phyloP scores from a whole-genome alignment of 257 asterid species.

The Penstemon newberryi region DNA sequence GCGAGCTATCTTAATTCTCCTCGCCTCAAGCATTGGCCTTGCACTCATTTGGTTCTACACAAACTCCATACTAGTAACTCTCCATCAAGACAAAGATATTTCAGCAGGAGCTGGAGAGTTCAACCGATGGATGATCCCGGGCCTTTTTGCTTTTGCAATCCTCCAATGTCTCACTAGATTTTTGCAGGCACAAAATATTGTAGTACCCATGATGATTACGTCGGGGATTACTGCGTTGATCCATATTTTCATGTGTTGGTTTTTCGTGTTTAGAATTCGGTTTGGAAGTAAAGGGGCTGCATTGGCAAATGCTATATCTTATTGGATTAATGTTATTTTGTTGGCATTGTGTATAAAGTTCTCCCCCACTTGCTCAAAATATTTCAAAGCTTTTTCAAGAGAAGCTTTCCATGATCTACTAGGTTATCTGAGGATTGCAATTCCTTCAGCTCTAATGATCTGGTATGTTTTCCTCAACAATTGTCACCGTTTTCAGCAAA shows the following conservation, averaged over 20 bases:
- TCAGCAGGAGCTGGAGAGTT: slow-evolving; percentile 55
- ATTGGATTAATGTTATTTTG: slow-evolving; percentile 56
- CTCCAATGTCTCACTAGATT: slow-evolving; percentile 61
- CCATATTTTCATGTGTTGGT: slow-evolving; percentile 58
- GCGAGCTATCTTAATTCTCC: slow-evolving; percentile 50
- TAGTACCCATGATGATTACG: slow-evolving; percentile 59
- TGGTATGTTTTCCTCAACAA: slow-evolving; percentile 35
- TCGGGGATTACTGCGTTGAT: slow-evolving; percentile 45
- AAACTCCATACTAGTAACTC: slow-evolving; percentile 40
- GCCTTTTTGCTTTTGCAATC: slow-evolving; percentile 55
- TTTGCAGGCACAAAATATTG: slow-evolving; percentile 57
- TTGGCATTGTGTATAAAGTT: slow-evolving; percentile 45
- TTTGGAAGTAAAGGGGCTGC: slow-evolving; percentile 64
- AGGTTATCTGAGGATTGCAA: slow-evolving; percentile 49
- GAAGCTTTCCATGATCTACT: slow-evolving; percentile 44
- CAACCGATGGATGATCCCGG: slow-evolving; percentile 62
- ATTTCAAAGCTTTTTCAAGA: slow-evolving; percentile 55
- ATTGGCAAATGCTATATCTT: slow-evolving; percentile 55
- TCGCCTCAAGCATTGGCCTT: slow-evolving; percentile 42
- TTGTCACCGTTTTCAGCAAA: no score
- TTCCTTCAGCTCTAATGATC: slow-evolving; percentile 72
- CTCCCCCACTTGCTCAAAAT: slow-evolving; percentile 42
- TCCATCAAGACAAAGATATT: slow-evolving; percentile 58
- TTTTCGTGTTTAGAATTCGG: slow-evolving; percentile 40
- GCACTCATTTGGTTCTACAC: slow-evolving; percentile 58